Conservation (phyloP, 495 filamentous ascomycete species). For the Xylaria bambusicola region DNA sequence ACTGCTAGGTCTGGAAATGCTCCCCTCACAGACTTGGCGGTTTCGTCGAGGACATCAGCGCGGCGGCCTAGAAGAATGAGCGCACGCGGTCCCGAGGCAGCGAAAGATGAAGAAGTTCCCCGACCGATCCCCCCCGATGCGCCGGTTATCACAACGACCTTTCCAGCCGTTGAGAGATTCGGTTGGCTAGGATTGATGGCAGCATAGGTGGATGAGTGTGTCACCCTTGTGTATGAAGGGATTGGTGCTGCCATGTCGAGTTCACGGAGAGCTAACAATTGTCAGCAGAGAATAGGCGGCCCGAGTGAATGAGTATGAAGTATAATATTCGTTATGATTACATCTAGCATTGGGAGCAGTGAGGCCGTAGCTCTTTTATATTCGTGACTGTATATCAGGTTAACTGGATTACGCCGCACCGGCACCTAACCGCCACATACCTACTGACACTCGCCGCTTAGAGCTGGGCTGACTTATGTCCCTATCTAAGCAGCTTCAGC, state of each 20-base stretch:
- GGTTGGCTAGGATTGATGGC: slow-evolving; percentile 32
- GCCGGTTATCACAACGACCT: slow-evolving; percentile 45
- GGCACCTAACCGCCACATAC: no score
- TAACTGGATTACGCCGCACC: no score
- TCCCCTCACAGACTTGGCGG: background rate
- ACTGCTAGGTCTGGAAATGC: background rate
- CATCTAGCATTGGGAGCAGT: no score
- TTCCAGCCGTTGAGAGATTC: slow-evolving; percentile 31
- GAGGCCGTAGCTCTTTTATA: no score
- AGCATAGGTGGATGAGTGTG: slow-evolving; percentile 42
- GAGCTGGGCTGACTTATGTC: no score
- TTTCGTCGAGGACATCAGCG: slow-evolving; percentile 2
- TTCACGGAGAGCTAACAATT: no score
- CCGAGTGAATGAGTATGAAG: no score
- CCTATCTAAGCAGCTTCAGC: no score
- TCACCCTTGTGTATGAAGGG: slow-evolving; percentile 14
- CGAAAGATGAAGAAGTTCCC: slow-evolving; percentile 42
- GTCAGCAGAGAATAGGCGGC: no score
- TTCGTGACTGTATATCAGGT: no score
- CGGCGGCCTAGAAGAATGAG: slow-evolving; percentile 17
- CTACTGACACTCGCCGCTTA: no score
- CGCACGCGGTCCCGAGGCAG: slow-evolving; percentile 34
- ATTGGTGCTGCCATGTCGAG: slow-evolving; percentile 4
- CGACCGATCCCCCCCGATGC: slow-evolving; percentile 49
- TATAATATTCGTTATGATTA: no score